Evolutionary conservation across 371 early-diverging fungal genomes (phyloP), one percentile per base, ranked within the genome.

Genomic region (Mortierella sp.): DNA sequence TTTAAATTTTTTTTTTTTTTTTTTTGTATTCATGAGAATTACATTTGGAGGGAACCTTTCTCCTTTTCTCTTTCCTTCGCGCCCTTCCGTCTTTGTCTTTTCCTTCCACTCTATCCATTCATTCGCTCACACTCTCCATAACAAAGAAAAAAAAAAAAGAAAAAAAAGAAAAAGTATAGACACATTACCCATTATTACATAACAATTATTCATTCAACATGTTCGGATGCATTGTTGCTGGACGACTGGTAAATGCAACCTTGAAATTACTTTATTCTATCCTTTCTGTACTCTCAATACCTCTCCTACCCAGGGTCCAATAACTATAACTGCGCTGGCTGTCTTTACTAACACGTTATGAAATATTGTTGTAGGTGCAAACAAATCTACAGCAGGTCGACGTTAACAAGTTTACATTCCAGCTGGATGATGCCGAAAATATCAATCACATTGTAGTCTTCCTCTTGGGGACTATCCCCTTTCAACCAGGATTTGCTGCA

Each of bases 391-490:
- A 94, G 77, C 96, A 95, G 86, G 95, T 95, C 5, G 94, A 93
- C 71, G 91, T 90, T 22, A 92, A 92, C 83, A 92, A 94, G 77
- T 94, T 91, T 76, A 87, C 93, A 9, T 95, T 95, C 84, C 94
- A 95, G 76, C 86, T 97, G 28, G 83, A 88, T 6, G 95, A 96
- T 66, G 93, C 97, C 1, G 88, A 89, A 63, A 84, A 84, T 41
- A 94, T 97, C 84, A 97, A 97, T 83, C 98, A 97, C 83, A 88
- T 97, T 45, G 96, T 96, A 3, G 96, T 97, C 28, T 97, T 97
- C 73, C 84, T 97, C 50, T 89, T 94, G 3, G 97, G 97, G 0
- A 92, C 91, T 0, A 83, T 92, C 15, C 95, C 96, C 4, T 96
- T 97, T 72, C 95, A 97, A 50, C 88, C 90, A 19, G 97, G 97